Base-by-base conservation (phyloP, 495 filamentous ascomycete genomes). In the Xylaria longipes region DNA sequence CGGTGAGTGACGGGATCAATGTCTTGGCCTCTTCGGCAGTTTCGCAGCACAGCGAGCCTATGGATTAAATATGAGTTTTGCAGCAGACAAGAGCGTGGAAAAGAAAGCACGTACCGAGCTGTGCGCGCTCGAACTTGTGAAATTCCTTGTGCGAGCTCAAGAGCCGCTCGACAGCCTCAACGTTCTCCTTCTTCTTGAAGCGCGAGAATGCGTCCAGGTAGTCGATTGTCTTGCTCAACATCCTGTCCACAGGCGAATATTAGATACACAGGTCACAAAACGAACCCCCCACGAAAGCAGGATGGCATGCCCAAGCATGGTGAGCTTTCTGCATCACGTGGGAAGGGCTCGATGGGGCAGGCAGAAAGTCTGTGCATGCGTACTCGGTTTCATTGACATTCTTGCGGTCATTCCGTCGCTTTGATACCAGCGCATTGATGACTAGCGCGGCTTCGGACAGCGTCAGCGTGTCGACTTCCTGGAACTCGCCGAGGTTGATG, bases 21-120 rank as follows among this genome's bases (percentile, higher is more conserved):
- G 93, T 97, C 85, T 97, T 97, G 74, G 96, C 97, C 84, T 99
- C 96, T 74, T 99, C 97, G 52, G 92, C 91, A 29, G 88, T 91
- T 74, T 97, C 94, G 77, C 94, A 97, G 82, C 94, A 97, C 29
- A 99, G 86, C 68, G 93, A 94, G 7, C 93, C 95, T 97, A 73
- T 68, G 68, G 33, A 65, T 57, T 56, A 15, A 43, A 58, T 63
- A 27, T 72, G 31, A 68, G 73, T 58, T 22, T n/a, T 29, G 9
- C 39, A 11, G 58, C 65, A 71, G 67, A 14, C 57, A 70, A 75
- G 35, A 15, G 54, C 14, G 15, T 9, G n/a, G 62, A 43, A 7
- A 8, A 33, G 15, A n/a, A 50, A 25, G 15, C 35, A 84, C 87
- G 71, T 82, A 97, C 95, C 95, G 67, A 99, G 87, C 85, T 98